These are phyloP conservation scores for Balakata baccata DNA, from an alignment of 345 rosid species.

Conservation along the genomic window DNA sequence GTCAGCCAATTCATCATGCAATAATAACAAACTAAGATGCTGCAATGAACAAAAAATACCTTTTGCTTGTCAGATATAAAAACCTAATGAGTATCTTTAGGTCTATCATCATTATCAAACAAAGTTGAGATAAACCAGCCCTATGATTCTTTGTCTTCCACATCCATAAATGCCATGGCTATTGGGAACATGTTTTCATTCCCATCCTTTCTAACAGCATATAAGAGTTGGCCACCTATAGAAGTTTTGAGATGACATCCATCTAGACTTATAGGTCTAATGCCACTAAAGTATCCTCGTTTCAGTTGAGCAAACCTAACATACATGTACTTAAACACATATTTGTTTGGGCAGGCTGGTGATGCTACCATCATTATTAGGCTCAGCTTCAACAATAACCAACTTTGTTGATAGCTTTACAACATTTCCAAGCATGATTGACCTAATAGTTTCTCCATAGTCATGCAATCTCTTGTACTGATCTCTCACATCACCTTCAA, in stretches of 20 bases:
- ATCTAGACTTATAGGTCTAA: neutral
- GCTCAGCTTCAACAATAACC: neutral
- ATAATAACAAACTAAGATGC: too few relatives aligned
- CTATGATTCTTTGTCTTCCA: neutral
- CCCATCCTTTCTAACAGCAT: neutral
- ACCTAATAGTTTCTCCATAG: neutral
- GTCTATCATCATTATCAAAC: neutral
- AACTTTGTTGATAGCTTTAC: neutral
- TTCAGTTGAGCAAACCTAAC: neutral
- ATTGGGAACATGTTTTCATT: neutral
- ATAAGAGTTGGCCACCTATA: neutral
- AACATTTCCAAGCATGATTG: neutral
- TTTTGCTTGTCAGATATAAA: neutral
- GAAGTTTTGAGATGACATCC: neutral
- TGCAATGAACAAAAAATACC: neutral
- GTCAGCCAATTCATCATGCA: too few relatives aligned
- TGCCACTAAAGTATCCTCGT: neutral
- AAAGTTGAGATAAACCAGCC: neutral
- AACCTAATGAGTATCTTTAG: neutral
- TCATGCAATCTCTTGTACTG: neutral
- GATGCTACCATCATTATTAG: neutral
- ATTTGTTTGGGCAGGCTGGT: neutral
- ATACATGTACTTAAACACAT: neutral
- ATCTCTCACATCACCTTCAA: neutral
- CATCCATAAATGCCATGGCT: neutral